Evolutionary conservation across 805 yeast species (phyloP).

Genomic region (Candida sanyiensis): DNA sequence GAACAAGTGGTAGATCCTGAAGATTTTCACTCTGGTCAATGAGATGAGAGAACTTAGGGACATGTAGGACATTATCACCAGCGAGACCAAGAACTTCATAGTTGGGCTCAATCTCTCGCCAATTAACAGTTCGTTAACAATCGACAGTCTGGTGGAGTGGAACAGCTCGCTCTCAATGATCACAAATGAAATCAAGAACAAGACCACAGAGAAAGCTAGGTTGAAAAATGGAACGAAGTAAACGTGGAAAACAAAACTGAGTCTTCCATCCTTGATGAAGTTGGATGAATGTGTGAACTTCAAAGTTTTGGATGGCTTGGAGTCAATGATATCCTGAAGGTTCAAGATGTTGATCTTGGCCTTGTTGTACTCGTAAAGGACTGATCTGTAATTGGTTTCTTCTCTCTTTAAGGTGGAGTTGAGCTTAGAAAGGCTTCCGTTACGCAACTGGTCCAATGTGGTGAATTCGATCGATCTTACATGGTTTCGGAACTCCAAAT

Average conservation of each 20-base stretch:
- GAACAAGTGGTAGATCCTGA: conserved; percentile 72
- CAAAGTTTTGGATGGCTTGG: conserved; percentile 31
- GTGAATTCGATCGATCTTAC: conserved; percentile 23
- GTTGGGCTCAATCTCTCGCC: conserved; percentile 26
- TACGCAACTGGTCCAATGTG: conserved; percentile 25
- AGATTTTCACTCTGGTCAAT: conserved; percentile 59
- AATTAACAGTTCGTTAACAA: conserved; percentile 46
- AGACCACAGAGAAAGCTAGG: conserved; percentile 36
- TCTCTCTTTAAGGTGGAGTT: conserved; percentile 48
- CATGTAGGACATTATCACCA: conserved; percentile 55
- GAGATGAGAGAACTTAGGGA: conserved; percentile 60
- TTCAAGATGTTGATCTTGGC: conserved; percentile 43
- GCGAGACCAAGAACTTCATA: conserved; percentile 33
- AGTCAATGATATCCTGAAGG: conserved; percentile 53
- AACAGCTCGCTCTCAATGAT: conserved; percentile 70
- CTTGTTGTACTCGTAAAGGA: conserved; percentile 50
- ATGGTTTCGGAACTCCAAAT: conserved; percentile 21
- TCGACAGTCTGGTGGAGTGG: conserved; percentile 61
- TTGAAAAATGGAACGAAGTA: conserved; percentile 42
- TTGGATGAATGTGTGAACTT: conserved; percentile 27
- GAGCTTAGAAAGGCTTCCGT: conserved; percentile 43
- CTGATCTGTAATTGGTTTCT: conserved; percentile 46
- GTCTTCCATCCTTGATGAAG: conserved; percentile 33
- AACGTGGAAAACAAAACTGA: conserved; percentile 37
- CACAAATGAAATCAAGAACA: conserved; percentile 42